A percentile compares a stretch with the other conserved stretches of the same genome.
Evolutionary conservation across 2,329 filamentous ascomycete genomes (phyloP).

Genomic region (Fusarium brevicatenulatum): DNA sequence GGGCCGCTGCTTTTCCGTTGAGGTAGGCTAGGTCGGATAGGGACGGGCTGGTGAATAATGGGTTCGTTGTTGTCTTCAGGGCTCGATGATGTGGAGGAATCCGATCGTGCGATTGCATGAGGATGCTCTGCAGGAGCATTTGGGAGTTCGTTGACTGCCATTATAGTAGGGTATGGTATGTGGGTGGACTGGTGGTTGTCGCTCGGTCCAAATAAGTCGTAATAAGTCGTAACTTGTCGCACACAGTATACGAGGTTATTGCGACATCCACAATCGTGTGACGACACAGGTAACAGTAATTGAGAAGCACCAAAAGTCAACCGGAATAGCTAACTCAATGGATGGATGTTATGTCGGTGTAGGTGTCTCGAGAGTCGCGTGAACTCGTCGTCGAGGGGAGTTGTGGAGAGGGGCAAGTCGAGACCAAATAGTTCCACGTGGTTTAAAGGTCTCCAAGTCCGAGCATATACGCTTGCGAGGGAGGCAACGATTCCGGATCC

Average conservation of each 20-base stretch:
- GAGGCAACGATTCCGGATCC: slow-evolving; percentile 32
- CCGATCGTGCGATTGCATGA: slow-evolving; percentile 52
- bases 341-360: slow-evolving; percentile 14
- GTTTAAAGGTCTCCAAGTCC: slow-evolving; percentile 34
- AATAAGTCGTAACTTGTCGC: slow-evolving; percentile 24
- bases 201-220: background rate
- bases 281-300: slow-evolving; percentile 1
- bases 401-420: slow-evolving; percentile 23
- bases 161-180: slow-evolving; percentile 15
- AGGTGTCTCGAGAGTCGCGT: slow-evolving; percentile 16
- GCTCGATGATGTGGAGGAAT: slow-evolving; percentile 48
- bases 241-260: slow-evolving; percentile 7
- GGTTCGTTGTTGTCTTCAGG: slow-evolving; percentile 51
- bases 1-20: slow-evolving; percentile 84
- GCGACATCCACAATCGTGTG: slow-evolving; percentile 12
- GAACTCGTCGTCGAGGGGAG: slow-evolving; percentile 7
- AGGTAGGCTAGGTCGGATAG: slow-evolving; percentile 72
- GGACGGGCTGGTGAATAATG: slow-evolving; percentile 61
- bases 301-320: background rate
- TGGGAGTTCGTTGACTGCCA: slow-evolving; percentile 42
- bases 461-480: slow-evolving; percentile 28
- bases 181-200: background rate
- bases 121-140: slow-evolving; percentile 40
- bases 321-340: background rate
- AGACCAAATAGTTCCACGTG: slow-evolving; percentile 42